These are phyloP conservation scores for Colletotrichum tropicale DNA, from an alignment of 2,329 filamentous ascomycete species.

Conservation along the genomic window DNA sequence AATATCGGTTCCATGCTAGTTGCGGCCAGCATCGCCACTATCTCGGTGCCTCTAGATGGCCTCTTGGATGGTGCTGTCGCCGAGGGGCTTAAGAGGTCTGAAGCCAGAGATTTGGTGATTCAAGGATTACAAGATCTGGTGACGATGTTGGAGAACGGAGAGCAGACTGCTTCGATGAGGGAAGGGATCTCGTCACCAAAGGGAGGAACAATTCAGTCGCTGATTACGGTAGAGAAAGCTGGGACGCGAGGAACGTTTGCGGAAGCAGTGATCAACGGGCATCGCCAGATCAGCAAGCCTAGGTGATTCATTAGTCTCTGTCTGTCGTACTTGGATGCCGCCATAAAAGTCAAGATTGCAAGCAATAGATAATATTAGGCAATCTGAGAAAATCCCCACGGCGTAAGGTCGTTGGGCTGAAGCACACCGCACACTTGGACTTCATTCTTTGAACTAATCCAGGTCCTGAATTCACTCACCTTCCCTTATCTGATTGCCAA, in stretches of 20 bases:
- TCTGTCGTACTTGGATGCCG: background rate
- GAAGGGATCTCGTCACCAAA: background rate
- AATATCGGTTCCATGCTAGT: background rate
- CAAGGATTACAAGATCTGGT: background rate
- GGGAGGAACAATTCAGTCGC: background rate
- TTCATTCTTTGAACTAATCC: background rate
- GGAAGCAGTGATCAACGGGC: background rate
- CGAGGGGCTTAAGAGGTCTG: background rate
- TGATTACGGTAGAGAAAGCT: background rate
- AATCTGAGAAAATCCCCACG: background rate
- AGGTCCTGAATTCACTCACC: background rate
- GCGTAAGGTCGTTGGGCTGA: background rate
- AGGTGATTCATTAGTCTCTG: background rate
- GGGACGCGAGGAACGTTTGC: background rate
- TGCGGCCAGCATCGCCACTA: background rate
- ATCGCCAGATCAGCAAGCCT: background rate
- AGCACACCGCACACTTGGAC: background rate
- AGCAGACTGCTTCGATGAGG: background rate
- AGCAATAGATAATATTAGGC: background rate
- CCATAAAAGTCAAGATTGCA: background rate
- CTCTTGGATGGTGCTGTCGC: background rate
- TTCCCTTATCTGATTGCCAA: background rate
- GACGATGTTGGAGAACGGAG: background rate
- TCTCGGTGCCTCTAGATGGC: background rate
- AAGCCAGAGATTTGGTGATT: background rate